These are phyloP conservation scores for Nelumbo lutea DNA, from an alignment of 164 flowering plant species.

Conservation along the genomic window DNA sequence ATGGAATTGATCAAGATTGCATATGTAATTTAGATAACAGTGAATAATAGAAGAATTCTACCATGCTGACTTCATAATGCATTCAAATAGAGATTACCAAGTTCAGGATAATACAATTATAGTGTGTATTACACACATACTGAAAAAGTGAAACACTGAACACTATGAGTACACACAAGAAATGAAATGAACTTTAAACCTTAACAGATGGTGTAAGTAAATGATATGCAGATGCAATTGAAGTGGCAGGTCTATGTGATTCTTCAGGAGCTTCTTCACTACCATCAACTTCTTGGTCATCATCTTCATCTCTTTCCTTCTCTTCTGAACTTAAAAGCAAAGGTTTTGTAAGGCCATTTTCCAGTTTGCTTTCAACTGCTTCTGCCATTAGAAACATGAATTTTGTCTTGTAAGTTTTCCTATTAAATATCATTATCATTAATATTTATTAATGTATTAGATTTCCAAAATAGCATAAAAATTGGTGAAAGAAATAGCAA, in stretches of 20 bases:
- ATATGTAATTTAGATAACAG: too few species aligned
- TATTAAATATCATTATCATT: background rate
- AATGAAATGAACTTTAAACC: slow-evolving; percentile 16
- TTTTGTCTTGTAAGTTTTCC: background rate
- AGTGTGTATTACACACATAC: too few species aligned
- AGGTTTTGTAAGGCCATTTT: slow-evolving; percentile 44
- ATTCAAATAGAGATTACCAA: too few species aligned
- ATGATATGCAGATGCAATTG: slow-evolving; percentile 55
- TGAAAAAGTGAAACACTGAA: too few species aligned
- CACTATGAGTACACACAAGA: background rate
- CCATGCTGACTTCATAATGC: too few species aligned
- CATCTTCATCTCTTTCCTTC: slow-evolving; percentile 45
- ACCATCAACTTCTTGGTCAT: slow-evolving; percentile 43
- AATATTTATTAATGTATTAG: background rate
- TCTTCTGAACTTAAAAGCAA: slow-evolving; percentile 37
- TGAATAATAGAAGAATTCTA: too few species aligned
- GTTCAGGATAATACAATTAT: too few species aligned
- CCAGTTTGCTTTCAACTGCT: slow-evolving; percentile 25
- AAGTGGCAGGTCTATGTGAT: slow-evolving; percentile 45
- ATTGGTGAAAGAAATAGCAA: too few species aligned
- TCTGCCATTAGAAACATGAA: slow-evolving; percentile 9
- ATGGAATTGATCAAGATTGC: too few species aligned
- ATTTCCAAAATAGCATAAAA: too few species aligned
- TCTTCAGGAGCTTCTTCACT: slow-evolving; percentile 45
- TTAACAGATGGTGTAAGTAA: slow-evolving; percentile 67